Percentiles rank a stretch among this genome's conserved stretches.
phyloP scores from a whole-genome alignment of 805 yeast genomes.

The Candida taoyuanica region DNA sequence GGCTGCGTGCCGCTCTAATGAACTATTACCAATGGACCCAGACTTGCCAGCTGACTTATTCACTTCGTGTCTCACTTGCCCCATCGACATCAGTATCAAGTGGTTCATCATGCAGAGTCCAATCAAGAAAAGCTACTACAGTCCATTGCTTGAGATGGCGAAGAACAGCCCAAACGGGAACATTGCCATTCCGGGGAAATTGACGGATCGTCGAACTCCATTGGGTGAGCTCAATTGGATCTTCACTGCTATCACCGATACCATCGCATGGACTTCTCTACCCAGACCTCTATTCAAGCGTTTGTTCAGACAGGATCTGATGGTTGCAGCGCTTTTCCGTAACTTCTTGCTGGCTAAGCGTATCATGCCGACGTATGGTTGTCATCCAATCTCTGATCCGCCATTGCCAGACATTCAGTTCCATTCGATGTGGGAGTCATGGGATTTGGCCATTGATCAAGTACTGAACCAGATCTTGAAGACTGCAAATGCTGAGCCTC shows the following conservation, averaged over 20 bases:
- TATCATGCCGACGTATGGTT: constrained; percentile 87
- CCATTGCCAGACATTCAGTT: constrained; percentile 79
- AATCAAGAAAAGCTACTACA: constrained; percentile 41
- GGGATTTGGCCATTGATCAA: constrained; percentile 97
- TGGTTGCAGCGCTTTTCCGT: constrained; percentile 94
- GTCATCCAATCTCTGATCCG: constrained; percentile 94
- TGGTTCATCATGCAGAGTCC: constrained; percentile 89
- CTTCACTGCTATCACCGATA: constrained; percentile 95
- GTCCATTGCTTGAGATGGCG: constrained; percentile 33
- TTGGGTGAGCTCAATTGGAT: constrained; percentile 96
- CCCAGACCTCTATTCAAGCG: constrained; percentile 86
- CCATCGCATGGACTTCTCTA: constrained; percentile 94
- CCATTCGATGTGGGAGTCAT: constrained; percentile 96
- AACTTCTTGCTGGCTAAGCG: constrained; percentile 89
- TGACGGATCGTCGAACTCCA: constrained; percentile 92
- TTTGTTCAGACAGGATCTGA: constrained; percentile 88
- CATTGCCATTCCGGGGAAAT: constrained; percentile 78
- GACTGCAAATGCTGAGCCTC: constrained; percentile 28
- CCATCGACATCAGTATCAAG: constrained; percentile 87
- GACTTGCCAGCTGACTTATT: constrained; percentile 93
- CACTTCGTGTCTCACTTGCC: constrained; percentile 92
- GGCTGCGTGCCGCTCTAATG: constrained; percentile 88
- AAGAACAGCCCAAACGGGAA: constrained; percentile 33
- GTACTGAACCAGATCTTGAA: constrained; percentile 70
- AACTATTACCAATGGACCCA: constrained; percentile 86